These are phyloP conservation scores for Globisporangium orthogonon DNA, from an alignment of 352 stramenopile genomes.

Conservation along the genomic window DNA sequence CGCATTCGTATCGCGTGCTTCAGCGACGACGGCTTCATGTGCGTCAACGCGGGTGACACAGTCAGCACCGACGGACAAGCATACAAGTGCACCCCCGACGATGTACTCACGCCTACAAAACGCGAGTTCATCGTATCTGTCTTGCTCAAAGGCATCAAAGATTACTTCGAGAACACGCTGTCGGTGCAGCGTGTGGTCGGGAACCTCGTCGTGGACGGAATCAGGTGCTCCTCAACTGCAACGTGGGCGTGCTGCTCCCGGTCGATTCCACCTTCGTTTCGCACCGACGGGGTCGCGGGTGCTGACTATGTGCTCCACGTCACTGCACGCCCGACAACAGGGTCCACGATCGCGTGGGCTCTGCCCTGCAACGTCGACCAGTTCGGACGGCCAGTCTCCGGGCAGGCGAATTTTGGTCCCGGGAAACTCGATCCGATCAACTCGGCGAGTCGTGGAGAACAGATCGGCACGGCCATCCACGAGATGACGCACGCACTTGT, in stretches of 20 bases:
- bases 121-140: conserved; percentile 63
- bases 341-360: conserved; percentile 69
- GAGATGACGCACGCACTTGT: conserved; percentile 82
- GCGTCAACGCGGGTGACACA: conserved; percentile 34
- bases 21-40: conserved; percentile 64
- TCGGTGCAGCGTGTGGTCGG: conserved; percentile 62
- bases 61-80: conserved; percentile 39
- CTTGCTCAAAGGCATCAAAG: conserved; percentile 51
- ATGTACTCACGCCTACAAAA: conserved; percentile 63
- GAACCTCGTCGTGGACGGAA: conserved; percentile 55
- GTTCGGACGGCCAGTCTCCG: conserved; percentile 67
- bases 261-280: conserved; percentile 42
- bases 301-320: conserved; percentile 79
- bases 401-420: conserved; percentile 79
- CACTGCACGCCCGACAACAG: conserved; percentile 61
- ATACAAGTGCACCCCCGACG: conserved; percentile 43
- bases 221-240: conserved; percentile 29
- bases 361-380: conserved; percentile 78
- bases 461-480: conserved; percentile 70
- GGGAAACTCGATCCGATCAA: conserved; percentile 39
- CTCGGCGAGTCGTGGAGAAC: conserved; percentile 36
- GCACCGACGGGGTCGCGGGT: conserved; percentile 42
- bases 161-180: conserved; percentile 52
- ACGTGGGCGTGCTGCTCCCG: conserved; percentile 64
- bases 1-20: too few relatives aligned